Evolutionary conservation across 169 alveolate genomes (phyloP).

Genomic region (Cryptosporidium viatorum): DNA sequence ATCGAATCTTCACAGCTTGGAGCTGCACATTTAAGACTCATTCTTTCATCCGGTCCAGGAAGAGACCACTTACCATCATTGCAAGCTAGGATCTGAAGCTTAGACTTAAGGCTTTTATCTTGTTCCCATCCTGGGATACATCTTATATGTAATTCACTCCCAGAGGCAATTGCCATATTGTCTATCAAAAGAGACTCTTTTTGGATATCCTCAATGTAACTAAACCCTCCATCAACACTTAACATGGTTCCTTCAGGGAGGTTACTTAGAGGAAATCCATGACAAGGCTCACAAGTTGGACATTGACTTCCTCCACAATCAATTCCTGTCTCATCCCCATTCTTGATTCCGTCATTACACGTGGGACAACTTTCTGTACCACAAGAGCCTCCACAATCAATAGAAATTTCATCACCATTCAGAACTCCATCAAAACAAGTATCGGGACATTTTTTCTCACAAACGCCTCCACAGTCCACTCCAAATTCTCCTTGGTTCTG

Average conservation of each 20-base stretch:
- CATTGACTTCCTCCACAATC: slow-evolving; percentile 76
- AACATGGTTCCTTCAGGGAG: slow-evolving; percentile 41
- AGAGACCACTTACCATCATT: slow-evolving; percentile 64
- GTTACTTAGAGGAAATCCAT: slow-evolving; percentile 50
- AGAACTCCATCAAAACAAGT: slow-evolving; percentile 67
- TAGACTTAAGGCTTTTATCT: slow-evolving; percentile 7
- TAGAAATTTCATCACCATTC: slow-evolving; percentile 70
- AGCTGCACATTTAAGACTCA: slow-evolving; percentile 28
- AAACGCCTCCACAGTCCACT: slow-evolving; percentile 75
- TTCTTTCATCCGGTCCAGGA: slow-evolving; percentile 15
- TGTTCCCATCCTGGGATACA: slow-evolving; percentile 75
- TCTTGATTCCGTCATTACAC: slow-evolving; percentile 51
- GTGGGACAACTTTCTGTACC: slow-evolving; percentile 49
- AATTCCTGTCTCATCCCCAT: slow-evolving; percentile 72
- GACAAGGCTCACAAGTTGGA: slow-evolving; percentile 60
- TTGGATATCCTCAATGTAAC: slow-evolving; percentile 41
- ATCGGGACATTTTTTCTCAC: slow-evolving; percentile 63
- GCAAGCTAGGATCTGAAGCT: slow-evolving; percentile 33
- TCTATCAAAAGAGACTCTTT: slow-evolving; percentile 57
- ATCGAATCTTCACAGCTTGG: slow-evolving; percentile 72
- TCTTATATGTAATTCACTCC: slow-evolving; percentile 61
- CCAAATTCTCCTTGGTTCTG: slow-evolving; percentile 75
- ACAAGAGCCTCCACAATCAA: slow-evolving; percentile 71
- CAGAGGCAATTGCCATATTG: slow-evolving; percentile 58
- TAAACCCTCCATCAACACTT: slow-evolving; percentile 72